These are phyloP conservation scores for Chionographis japonica DNA, from an alignment of 106 monocot genomes.

Conservation along the genomic window DNA sequence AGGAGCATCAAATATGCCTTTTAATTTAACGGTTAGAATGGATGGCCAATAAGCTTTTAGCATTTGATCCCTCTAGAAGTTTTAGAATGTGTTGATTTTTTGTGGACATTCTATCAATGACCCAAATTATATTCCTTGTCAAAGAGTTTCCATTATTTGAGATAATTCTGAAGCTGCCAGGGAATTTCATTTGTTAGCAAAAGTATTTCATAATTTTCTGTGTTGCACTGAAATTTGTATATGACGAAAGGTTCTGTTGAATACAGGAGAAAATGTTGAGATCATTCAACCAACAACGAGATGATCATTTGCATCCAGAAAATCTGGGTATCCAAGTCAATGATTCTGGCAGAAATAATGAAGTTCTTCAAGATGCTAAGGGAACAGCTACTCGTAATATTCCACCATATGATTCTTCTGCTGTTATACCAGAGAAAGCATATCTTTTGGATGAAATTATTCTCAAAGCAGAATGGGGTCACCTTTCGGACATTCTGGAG, in stretches of 20 bases:
- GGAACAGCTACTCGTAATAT: slow-evolving; percentile 32
- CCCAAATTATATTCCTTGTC: no score
- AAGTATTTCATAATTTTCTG: not conserved
- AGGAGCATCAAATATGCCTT: no score
- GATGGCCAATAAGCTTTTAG: no score
- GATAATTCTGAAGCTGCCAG: not conserved
- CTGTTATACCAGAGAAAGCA: slow-evolving; percentile 50
- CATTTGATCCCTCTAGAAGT: no score
- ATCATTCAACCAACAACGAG: slow-evolving; percentile 24
- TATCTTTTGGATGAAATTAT: slow-evolving; percentile 71
- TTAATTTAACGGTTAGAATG: no score
- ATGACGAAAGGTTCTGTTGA: not conserved
- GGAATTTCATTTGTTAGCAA: not conserved
- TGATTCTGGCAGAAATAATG: slow-evolving; percentile 20
- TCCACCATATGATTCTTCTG: slow-evolving; percentile 66
- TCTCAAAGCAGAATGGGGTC: slow-evolving; percentile 32
- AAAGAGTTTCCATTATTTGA: no score
- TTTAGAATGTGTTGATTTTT: no score
- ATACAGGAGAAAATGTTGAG: slow-evolving; percentile 38
- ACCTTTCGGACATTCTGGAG: slow-evolving; percentile 55
- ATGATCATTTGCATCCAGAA: slow-evolving; percentile 28
- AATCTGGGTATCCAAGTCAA: slow-evolving; percentile 16
- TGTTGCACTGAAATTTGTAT: not conserved
- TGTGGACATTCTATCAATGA: no score
- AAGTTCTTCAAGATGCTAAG: slow-evolving; percentile 14